Evolutionary conservation across 2,329 filamentous ascomycete species (phyloP).

Genomic region (Nigrospora oryzae): DNA sequence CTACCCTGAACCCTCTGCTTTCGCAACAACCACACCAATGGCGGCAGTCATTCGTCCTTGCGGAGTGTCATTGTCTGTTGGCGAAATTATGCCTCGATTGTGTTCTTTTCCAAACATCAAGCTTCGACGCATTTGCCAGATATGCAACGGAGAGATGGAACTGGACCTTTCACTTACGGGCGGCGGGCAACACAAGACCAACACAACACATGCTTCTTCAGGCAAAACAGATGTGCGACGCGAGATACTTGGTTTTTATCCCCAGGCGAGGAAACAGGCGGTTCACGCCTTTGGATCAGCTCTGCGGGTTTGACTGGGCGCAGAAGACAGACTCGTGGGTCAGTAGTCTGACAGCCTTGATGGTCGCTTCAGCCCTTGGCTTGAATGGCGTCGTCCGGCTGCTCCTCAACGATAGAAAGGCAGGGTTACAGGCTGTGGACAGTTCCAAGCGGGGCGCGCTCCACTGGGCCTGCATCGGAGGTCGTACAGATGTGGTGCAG

Average conservation of each 20-base stretch:
- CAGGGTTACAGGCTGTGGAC: background rate
- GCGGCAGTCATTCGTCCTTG: constrained; percentile 4
- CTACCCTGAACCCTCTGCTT: background rate
- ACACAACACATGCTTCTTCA: background rate
- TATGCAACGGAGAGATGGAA: constrained; percentile 5
- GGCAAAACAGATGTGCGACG: constrained; percentile 5
- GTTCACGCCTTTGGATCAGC: constrained; percentile 1
- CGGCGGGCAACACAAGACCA: background rate
- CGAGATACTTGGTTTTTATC: no score
- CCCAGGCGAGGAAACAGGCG: background rate
- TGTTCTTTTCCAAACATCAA: background rate
- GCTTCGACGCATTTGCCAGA: background rate
- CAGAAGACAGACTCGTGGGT: background rate
- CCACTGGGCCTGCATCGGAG: constrained; percentile 8
- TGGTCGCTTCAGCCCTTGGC: constrained; percentile 7
- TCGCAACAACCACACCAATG: constrained; percentile 2
- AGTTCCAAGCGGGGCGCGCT: constrained; percentile 3
- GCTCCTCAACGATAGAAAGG: background rate
- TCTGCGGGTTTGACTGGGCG: constrained; percentile 2
- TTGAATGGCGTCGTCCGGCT: constrained; percentile 6
- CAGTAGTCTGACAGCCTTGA: constrained; percentile 5
- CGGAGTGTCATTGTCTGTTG: constrained; percentile 5
- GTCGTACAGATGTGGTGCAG: constrained; percentile 3
- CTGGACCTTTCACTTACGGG: constrained; percentile 7
- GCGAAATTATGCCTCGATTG: constrained; percentile 6